These are phyloP conservation scores for Amphichorda felina DNA, from an alignment of 2,329 filamentous ascomycete genomes.

Conservation along the genomic window DNA sequence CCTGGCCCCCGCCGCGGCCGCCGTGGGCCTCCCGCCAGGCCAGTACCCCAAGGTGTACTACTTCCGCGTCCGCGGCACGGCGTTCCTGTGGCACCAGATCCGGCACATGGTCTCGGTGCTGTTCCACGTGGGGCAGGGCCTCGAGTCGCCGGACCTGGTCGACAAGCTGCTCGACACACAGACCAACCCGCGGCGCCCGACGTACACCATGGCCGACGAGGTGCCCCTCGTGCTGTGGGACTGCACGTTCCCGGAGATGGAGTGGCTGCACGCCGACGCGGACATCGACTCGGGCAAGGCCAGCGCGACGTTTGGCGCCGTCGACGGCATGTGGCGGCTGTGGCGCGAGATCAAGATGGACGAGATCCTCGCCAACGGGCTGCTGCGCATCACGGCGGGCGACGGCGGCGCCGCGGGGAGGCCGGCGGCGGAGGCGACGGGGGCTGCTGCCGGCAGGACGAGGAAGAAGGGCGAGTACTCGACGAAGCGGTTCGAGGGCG, in stretches of 20 bases:
- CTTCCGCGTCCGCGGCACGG: slow-evolving; percentile 79
- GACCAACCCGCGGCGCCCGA: slow-evolving; percentile 63
- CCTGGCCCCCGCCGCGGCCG: slow-evolving; percentile 21
- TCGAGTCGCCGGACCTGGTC: slow-evolving; percentile 66
- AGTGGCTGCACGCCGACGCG: slow-evolving; percentile 71
- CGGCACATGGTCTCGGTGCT: slow-evolving; percentile 85
- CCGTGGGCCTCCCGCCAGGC: slow-evolving; percentile 10
- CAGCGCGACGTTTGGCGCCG: slow-evolving; percentile 36
- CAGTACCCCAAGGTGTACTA: slow-evolving; percentile 61
- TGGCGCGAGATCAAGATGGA: slow-evolving; percentile 86
- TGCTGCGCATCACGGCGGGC: slow-evolving; percentile 49
- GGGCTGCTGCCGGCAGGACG: not conserved
- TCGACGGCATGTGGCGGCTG: slow-evolving; percentile 67
- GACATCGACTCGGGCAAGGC: slow-evolving; percentile 46
- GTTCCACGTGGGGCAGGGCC: slow-evolving; percentile 84
- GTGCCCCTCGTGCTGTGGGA: slow-evolving; percentile 91
- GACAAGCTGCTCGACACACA: slow-evolving; percentile 61
- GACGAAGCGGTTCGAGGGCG: slow-evolving; percentile 29
- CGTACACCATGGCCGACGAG: slow-evolving; percentile 85
- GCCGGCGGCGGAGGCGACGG: not conserved
- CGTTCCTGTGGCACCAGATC: slow-evolving; percentile 97
- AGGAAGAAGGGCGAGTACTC: not conserved
- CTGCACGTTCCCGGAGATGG: slow-evolving; percentile 58
- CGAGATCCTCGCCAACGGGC: slow-evolving; percentile 65
- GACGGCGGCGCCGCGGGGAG: not conserved